Evolutionary conservation across 2,329 filamentous ascomycete species (phyloP).

Genomic region (Aspergillus neoniger): DNA sequence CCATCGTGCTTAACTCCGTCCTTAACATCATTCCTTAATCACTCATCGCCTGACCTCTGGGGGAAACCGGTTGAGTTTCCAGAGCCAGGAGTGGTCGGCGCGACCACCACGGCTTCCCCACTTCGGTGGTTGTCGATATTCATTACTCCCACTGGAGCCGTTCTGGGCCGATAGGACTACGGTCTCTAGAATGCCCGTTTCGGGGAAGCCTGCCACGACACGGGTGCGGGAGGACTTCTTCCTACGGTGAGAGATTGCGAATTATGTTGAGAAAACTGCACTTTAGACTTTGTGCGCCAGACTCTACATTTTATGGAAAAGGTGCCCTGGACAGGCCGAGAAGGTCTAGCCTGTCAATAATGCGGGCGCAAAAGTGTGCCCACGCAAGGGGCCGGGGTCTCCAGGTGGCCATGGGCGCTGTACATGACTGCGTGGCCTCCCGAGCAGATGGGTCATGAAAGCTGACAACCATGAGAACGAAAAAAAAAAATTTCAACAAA

Average conservation of each 20-base stretch:
- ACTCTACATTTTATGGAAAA: neutral
- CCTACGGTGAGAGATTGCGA: neutral
- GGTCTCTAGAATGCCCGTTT: slow-evolving; percentile 29
- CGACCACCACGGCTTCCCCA: slow-evolving; percentile 12
- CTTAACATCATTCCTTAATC: slow-evolving; percentile 6
- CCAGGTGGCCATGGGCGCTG: slow-evolving; percentile 18
- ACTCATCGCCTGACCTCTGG: slow-evolving; percentile 4
- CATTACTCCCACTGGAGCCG: slow-evolving; percentile 19
- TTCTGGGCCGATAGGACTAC: slow-evolving; percentile 21
- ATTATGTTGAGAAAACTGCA: neutral
- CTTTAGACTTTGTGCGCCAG: neutral
- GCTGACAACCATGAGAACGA: no score
- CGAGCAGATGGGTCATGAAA: slow-evolving; percentile 17
- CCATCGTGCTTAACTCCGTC: slow-evolving; percentile 1
- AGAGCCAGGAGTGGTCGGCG: slow-evolving; percentile 1
- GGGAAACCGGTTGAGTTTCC: neutral
- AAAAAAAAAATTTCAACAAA: neutral
- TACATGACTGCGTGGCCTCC: slow-evolving; percentile 17
- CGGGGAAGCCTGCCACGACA: slow-evolving; percentile 22
- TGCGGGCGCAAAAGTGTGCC: slow-evolving; percentile 22
- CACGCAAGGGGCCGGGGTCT: slow-evolving; percentile 30
- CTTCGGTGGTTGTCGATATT: slow-evolving; percentile 10
- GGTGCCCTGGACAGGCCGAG: neutral
- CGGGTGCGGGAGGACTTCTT: neutral
- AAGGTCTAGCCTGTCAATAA: slow-evolving; percentile 17